Percentiles rank a stretch among this genome's conserved stretches.
phyloP scores from a whole-genome alignment of 2,329 filamentous ascomycete genomes.

The Aspergillus calidoustus region DNA sequence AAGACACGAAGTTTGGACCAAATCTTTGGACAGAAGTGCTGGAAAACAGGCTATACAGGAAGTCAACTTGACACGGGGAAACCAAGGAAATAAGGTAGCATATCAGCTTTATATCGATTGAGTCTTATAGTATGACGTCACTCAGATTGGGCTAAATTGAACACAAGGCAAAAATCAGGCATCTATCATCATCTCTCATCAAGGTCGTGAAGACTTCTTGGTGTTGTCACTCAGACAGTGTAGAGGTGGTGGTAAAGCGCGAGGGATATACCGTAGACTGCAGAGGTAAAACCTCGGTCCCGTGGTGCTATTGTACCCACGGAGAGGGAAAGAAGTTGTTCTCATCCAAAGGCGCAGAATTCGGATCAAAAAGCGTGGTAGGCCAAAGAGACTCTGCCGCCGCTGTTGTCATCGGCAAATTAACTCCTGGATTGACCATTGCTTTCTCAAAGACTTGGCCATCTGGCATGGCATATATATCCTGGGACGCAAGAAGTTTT shows the following conservation, averaged over 20 bases:
- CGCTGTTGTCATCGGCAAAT: conserved; percentile 31
- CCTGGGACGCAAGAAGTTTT: conserved; percentile 37
- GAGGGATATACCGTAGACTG: conserved; percentile 32
- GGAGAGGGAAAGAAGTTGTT: conserved; percentile 35
- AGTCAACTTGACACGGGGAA: background rate
- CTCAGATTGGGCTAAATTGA: conserved; percentile 38
- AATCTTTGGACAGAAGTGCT: background rate
- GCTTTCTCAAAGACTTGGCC: conserved; percentile 27
- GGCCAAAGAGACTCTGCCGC: conserved; percentile 41
- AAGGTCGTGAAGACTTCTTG: conserved; percentile 43
- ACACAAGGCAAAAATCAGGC: conserved; percentile 38
- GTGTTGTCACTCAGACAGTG: conserved; percentile 38
- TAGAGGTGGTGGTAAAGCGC: conserved; percentile 46
- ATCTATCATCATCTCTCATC: conserved; percentile 53
- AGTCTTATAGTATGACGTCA: conserved; percentile 39
- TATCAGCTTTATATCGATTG: conserved; percentile 34
- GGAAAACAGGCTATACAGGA: conserved; percentile 5
- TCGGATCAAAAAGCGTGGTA: conserved; percentile 37
- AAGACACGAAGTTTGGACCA: background rate
- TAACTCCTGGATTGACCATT: conserved; percentile 24
- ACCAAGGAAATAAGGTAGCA: conserved; percentile 10
- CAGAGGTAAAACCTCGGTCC: conserved; percentile 14
- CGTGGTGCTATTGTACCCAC: conserved; percentile 34
- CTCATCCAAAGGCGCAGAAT: conserved; percentile 36
- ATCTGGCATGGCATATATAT: conserved; percentile 35